A percentile compares a stretch with the other conserved stretches of the same genome.
phyloP scores from a whole-genome alignment of 805 yeast species.

The Kazachstania kunashirensis region DNA sequence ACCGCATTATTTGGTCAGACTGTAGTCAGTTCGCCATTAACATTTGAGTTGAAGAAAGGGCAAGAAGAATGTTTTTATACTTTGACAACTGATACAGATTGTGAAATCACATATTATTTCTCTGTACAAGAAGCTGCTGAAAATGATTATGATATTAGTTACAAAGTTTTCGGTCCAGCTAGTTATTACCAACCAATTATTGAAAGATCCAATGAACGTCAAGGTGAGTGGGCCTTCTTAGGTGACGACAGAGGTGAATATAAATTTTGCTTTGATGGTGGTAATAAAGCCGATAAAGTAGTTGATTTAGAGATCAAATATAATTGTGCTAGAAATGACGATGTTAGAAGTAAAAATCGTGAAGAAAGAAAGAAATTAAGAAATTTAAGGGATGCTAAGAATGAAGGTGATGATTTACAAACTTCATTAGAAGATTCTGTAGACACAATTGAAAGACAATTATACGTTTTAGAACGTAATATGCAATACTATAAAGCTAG shows the following conservation, averaged over 20 bases:
- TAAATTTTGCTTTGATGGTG: constrained; percentile 76
- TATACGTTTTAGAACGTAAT: constrained; percentile 45
- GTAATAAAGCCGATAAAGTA: constrained; percentile 70
- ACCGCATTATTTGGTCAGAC: not conserved
- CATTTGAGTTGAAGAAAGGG: constrained; percentile 20
- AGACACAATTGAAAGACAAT: constrained; percentile 48
- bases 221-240: constrained; percentile 67
- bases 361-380: constrained; percentile 17
- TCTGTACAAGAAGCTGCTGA: constrained; percentile 24
- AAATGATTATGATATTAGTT: constrained; percentile 16
- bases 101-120: constrained; percentile 34
- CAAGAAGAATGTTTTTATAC: constrained; percentile 22
- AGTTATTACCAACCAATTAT: constrained; percentile 32
- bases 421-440: constrained; percentile 34
- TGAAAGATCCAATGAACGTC: constrained; percentile 51
- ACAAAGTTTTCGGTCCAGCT: constrained; percentile 26
- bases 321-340: constrained; percentile 29
- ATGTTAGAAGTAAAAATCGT: constrained; percentile 56
- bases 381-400: constrained; percentile 10
- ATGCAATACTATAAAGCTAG: constrained; percentile 82
- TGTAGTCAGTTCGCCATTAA: constrained; percentile 17
- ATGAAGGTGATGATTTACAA: constrained; percentile 15
- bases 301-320: constrained; percentile 67
- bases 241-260: constrained; percentile 70
- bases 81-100: constrained; percentile 51